Evolutionary conservation across 257 asterid species (phyloP), one percentile per base, ranked within the genome.

Genomic region (Solanum phureja): DNA sequence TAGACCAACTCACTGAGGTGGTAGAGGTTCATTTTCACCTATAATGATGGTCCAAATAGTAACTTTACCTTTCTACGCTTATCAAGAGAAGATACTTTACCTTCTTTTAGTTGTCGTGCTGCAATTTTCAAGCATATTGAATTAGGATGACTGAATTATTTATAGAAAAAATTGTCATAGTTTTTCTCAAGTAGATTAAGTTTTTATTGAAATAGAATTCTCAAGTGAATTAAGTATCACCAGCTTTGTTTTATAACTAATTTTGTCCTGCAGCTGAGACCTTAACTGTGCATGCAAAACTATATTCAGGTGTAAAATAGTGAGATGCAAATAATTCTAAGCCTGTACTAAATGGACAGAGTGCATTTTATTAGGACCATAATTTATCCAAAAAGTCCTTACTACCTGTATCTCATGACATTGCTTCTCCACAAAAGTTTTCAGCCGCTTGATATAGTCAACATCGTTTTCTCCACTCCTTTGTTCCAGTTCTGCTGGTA

Each of bases 381-480:
- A 46, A 46, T 31, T 46, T 46, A 81, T 49, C 86, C 86, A 31
- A 18, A 49, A 82, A 11, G 29, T 49, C 19, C 21, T 82, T 95
- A 94, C 98, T 95, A 95, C 99, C 99, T 97, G 98, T 89, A 97
- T 97, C 93, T 97, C 99, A 87, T 88, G 90, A 90, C 99, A 97
- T 87, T 97, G 99, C 91, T 93, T 95, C 96, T 95, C 98, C 87
- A 95, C 92, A 90, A 95, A 95, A 58, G 72, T 44, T 86, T 90
- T 95, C 83, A 97, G 88, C 87, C 98, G 95, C 88, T 90, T 91
- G 92, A 95, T 93, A 87, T 95, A 97, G 88, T 97, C 98, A 62
- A 89, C 89, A 79, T 95, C 94, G 73, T 89, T 92, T 89, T 95
- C 99, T 81, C 94, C 96, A 85, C 91, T 91, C 84, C 76, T 87